Base-by-base conservation (phyloP, 495 filamentous ascomycete genomes). In the Talaromyces ruber region DNA sequence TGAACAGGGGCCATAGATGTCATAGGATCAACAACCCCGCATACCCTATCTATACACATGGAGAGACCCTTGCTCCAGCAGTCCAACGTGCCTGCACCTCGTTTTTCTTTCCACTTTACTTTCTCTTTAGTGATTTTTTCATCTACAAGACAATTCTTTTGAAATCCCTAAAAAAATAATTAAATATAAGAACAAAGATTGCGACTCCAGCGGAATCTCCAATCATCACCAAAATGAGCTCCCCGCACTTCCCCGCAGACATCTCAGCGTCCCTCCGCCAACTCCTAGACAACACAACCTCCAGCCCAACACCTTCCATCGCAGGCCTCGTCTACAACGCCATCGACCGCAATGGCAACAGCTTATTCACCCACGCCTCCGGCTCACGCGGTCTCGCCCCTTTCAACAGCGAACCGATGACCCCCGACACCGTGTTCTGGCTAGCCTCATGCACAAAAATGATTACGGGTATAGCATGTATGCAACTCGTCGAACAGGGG, bases 401-500 rank as follows among this genome's bases (percentile, higher is more conserved):
- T 21, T 29, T 21, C 5, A 22, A 30, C n/a, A 61, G 67, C 0
- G 70, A 72, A 12, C 68, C 70, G 14, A 81, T 84, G 80, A 75
- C 73, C 0, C 59, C 79, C 21, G 80, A 83, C 28, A 78, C 64
- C 21, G 63, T 80, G 32, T 84, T 82, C 65, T 84, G 77, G 81
- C 78, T 84, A 47, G 80, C 80, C 54, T 80, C 76, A 18, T 82
- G 79, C 64, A 84, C 81, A 1, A 84, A 83, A 61, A 71, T 81
- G 71, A 68, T 83, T 12, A 68, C 67, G 4, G 77, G 74, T 1
- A 75, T 86, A 58, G 82, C 81, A 6, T 76, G 69, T 58, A 84
- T 85, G 82, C 82, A 86, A 64, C 75, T 83, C 1, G 76, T 83
- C 4, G 83, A 85, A 64, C 74, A 80, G 60, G 81, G 5, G 70